Evolutionary conservation across 1,139 yeast species (phyloP).

Genomic region (Taphrina communis): DNA sequence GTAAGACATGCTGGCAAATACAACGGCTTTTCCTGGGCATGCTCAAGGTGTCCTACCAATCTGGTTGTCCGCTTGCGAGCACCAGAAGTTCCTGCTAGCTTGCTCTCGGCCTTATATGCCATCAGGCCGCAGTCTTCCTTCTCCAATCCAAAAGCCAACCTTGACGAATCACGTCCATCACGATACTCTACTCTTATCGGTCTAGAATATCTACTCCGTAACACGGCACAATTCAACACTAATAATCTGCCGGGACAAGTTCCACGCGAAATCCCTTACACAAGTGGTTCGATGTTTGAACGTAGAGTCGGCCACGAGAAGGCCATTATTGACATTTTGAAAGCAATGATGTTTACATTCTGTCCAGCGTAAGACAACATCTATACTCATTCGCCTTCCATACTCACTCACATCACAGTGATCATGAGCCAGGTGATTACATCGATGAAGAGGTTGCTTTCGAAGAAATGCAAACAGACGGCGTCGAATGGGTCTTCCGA

Average conservation of each 20-base stretch:
- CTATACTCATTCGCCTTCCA: neutral
- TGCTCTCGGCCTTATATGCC: slow-evolving; percentile 9
- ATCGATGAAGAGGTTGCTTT: slow-evolving; percentile 28
- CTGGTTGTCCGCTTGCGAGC: slow-evolving; percentile 4
- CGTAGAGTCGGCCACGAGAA: slow-evolving; percentile 34
- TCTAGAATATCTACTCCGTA: slow-evolving; percentile 31
- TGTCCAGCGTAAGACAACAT: slow-evolving; percentile 24
- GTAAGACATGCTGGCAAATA: neutral
- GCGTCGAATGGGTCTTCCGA: slow-evolving; percentile 32
- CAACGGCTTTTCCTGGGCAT: slow-evolving; percentile 21
- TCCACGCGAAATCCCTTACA: slow-evolving; percentile 11
- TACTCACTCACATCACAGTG: slow-evolving; percentile 7
- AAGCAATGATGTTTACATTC: slow-evolving; percentile 23
- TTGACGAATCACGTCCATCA: slow-evolving; percentile 19
- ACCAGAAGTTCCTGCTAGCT: slow-evolving; percentile 5
- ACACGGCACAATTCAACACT: slow-evolving; percentile 23
- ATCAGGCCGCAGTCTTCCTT: slow-evolving; percentile 33
- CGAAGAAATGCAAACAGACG: slow-evolving; percentile 27
- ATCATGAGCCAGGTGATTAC: slow-evolving; percentile 26
- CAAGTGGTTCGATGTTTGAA: slow-evolving; percentile 18
- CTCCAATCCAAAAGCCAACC: slow-evolving; percentile 1
- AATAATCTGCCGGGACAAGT: neutral
- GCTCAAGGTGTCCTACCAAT: slow-evolving; percentile 30
- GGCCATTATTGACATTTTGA: slow-evolving; percentile 18
- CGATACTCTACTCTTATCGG: slow-evolving; percentile 28